These are phyloP conservation scores for Acidiella bohemica DNA, from an alignment of 495 filamentous ascomycete genomes.

Conservation along the genomic window DNA sequence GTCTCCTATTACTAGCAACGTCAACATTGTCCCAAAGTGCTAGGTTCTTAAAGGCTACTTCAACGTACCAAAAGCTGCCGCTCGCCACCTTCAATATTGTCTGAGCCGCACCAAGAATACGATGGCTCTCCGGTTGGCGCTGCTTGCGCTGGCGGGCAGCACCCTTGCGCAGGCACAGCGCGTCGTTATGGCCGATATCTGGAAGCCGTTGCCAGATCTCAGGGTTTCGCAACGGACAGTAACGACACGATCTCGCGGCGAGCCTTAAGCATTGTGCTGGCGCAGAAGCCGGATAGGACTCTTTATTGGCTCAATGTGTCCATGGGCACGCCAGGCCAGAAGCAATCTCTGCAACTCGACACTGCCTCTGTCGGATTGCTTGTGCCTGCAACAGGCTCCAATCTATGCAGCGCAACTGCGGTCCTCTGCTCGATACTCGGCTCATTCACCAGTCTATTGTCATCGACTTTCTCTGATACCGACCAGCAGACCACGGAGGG, in stretches of 20 bases:
- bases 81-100: too few species aligned
- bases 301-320: constrained; percentile 35
- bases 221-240: not conserved
- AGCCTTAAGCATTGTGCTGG: not conserved
- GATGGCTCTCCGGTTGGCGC: not conserved
- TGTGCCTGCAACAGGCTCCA: constrained; percentile 30
- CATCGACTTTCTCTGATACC: constrained; percentile 4
- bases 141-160: not conserved
- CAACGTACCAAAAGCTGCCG: too few species aligned
- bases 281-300: constrained; percentile 4
- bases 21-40: too few species aligned
- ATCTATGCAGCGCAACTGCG: not conserved
- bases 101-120: too few species aligned
- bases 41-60: too few species aligned
- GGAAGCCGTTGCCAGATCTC: constrained; percentile 1
- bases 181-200: constrained; percentile 2
- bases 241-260: constrained; percentile 3
- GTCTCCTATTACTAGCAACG: too few species aligned
- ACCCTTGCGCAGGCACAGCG: not conserved
- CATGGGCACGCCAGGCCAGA: constrained; percentile 34
- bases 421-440: constrained; percentile 5
- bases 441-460: constrained; percentile 2
- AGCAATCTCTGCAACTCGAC: constrained; percentile 33
- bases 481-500: constrained; percentile 34
- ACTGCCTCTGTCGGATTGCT: constrained; percentile 70